phyloP scores from a whole-genome alignment of 352 stramenopile species.

The Globisporangium sylvaticum region DNA sequence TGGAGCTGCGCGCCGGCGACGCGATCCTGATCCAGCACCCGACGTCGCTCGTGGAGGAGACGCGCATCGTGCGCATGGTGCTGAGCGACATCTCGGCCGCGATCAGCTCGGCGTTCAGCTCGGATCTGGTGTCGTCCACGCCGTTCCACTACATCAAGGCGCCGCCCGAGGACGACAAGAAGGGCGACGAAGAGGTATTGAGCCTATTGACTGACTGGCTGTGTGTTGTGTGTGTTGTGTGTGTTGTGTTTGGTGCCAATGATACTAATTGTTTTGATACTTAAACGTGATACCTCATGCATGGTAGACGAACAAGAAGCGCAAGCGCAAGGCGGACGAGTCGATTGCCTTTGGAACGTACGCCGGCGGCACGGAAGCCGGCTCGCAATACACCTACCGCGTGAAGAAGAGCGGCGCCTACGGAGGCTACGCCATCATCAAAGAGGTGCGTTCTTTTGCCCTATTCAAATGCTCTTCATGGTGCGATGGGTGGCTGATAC shows the following conservation, averaged over 20 bases:
- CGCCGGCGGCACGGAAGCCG: conserved; percentile 60
- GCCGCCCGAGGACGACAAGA: conserved; percentile 52
- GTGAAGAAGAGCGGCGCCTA: conserved; percentile 84
- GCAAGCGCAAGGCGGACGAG: conserved; percentile 54
- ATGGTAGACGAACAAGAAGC: conserved; percentile 35
- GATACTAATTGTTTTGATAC: not conserved
- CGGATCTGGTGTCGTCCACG: conserved; percentile 86
- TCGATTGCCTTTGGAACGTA: conserved; percentile 84
- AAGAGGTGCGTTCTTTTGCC: conserved; percentile 40
- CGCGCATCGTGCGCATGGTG: conserved; percentile 89
- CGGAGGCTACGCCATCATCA: conserved; percentile 85
- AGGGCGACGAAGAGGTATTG: conserved; percentile 32
- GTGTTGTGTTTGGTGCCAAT: not conserved
- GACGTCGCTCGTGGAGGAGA: conserved; percentile 83
- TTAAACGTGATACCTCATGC: not conserved
- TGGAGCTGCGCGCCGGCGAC: conserved; percentile 76
- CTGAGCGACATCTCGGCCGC: conserved; percentile 84
- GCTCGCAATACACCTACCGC: conserved; percentile 59
- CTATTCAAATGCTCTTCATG: too few relatives aligned
- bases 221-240: not conserved
- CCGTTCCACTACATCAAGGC: conserved; percentile 88
- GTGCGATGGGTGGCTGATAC: not conserved
- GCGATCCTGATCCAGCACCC: conserved; percentile 87
- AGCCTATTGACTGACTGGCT: not conserved
- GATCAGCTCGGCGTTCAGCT: conserved; percentile 85